phyloP scores from a whole-genome alignment of 371 early-diverging fungal species.

The Apophysomyces sp. region DNA sequence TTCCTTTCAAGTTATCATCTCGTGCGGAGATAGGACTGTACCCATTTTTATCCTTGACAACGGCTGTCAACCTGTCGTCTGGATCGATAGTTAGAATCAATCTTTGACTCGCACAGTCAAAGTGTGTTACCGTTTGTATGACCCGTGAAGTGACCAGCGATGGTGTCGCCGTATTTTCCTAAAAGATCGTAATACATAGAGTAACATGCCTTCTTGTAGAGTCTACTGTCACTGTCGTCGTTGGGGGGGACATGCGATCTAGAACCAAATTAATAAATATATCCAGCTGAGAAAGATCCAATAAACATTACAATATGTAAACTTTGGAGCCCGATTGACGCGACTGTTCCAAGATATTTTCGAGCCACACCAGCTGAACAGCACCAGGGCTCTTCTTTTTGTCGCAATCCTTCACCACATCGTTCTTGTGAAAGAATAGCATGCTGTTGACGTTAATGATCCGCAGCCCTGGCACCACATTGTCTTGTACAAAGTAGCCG shows the following conservation, averaged over 20 bases:
- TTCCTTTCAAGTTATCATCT: not conserved
- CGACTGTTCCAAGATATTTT: slow-evolving; percentile 12
- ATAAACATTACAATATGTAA: not conserved
- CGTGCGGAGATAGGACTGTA: not conserved
- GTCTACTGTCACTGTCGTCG: slow-evolving; percentile 23
- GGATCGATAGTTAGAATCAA: not conserved
- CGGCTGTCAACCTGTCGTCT: slow-evolving; percentile 9
- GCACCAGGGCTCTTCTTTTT: slow-evolving; percentile 19
- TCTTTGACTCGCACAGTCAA: not conserved
- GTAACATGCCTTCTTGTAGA: slow-evolving; percentile 32
- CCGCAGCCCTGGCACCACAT: slow-evolving; percentile 43
- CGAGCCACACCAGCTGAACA: slow-evolving; percentile 34
- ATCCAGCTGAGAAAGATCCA: not conserved
- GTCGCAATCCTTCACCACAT: slow-evolving; percentile 65
- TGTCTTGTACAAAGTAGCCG: slow-evolving; percentile 67
- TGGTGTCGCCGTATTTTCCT: slow-evolving; percentile 38
- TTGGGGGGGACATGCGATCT: slow-evolving; percentile 57
- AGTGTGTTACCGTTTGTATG: slow-evolving; percentile 37
- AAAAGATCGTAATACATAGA: slow-evolving; percentile 36
- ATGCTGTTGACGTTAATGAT: slow-evolving; percentile 73
- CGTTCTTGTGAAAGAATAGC: slow-evolving; percentile 69
- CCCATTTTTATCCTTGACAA: not conserved
- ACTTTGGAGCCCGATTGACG: not conserved
- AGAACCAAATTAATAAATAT: slow-evolving; percentile 23
- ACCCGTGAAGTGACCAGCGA: slow-evolving; percentile 54